Percentiles rank a stretch among this genome's conserved stretches.
Evolutionary conservation across 352 stramenopile genomes (phyloP).

Genomic region (Phytopythium boreale): DNA sequence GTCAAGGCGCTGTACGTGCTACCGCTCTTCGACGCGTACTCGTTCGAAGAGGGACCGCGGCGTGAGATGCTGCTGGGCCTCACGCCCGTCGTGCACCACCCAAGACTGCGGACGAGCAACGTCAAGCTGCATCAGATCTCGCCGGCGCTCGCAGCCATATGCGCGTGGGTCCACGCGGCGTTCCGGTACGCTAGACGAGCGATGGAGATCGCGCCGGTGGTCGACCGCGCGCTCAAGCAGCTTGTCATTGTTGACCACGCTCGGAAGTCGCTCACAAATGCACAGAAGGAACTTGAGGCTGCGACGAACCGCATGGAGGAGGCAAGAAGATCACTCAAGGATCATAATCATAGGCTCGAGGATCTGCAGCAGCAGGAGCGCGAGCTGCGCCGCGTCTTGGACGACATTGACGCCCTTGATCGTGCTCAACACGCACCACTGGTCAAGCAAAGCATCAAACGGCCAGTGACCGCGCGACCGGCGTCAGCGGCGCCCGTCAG

Average conservation of each 20-base stretch:
- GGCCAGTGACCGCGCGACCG: slow-evolving; percentile 18
- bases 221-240: slow-evolving; percentile 52
- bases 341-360: slow-evolving; percentile 6
- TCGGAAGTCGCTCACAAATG: slow-evolving; percentile 21
- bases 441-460: slow-evolving; percentile 56
- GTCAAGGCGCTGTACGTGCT: slow-evolving; percentile 80
- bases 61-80: slow-evolving; percentile 54
- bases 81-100: slow-evolving; percentile 73
- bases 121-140: slow-evolving; percentile 58
- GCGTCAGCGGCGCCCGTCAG: neutral
- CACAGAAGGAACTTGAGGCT: slow-evolving; percentile 12
- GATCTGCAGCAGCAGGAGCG: slow-evolving; percentile 14
- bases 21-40: slow-evolving; percentile 80
- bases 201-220: slow-evolving; percentile 61
- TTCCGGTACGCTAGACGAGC: slow-evolving; percentile 69
- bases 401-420: slow-evolving; percentile 66
- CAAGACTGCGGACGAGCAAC: slow-evolving; percentile 60
- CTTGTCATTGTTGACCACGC: slow-evolving; percentile 53
- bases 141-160: slow-evolving; percentile 56
- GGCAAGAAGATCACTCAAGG: slow-evolving; percentile 7
- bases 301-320: slow-evolving; percentile 12
- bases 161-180: slow-evolving; percentile 67
- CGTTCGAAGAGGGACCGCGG: slow-evolving; percentile 66
- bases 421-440: slow-evolving; percentile 50
- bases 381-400: slow-evolving; percentile 48